phyloP scores from a whole-genome alignment of 2,329 filamentous ascomycete species.

The Exophiala sp. region DNA sequence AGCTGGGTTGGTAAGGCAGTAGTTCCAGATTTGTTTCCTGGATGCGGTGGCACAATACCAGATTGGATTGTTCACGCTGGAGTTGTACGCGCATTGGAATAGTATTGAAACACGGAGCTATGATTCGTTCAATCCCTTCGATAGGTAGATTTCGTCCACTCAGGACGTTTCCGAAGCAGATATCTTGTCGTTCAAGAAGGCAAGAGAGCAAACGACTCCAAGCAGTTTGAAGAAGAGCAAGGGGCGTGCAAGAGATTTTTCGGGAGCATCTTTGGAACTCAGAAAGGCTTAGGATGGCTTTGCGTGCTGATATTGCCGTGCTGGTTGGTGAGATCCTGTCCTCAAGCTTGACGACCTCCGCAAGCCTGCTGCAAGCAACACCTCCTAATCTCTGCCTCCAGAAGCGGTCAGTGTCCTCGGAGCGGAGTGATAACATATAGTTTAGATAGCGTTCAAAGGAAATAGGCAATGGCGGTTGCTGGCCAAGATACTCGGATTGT shows the following conservation, averaged over 20 bases:
- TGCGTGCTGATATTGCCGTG: not conserved
- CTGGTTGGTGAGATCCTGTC: not conserved
- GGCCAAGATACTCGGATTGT: constrained; percentile 50
- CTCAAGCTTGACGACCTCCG: constrained; percentile 6
- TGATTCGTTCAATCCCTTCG: constrained; percentile 61
- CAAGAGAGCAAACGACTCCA: constrained; percentile 63
- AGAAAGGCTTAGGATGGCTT: constrained; percentile 1
- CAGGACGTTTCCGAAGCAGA: constrained; percentile 84
- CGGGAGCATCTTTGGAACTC: constrained; percentile 36
- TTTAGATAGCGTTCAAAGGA: constrained; percentile 60
- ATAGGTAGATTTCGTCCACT: constrained; percentile 66
- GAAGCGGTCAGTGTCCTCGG: constrained; percentile 52
- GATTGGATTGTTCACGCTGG: constrained; percentile 44
- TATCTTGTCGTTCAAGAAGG: constrained; percentile 53
- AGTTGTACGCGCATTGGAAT: constrained; percentile 62
- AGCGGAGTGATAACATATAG: constrained; percentile 49
- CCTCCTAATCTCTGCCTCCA: constrained; percentile 54
- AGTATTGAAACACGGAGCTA: constrained; percentile 93
- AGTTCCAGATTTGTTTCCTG: constrained; percentile 58
- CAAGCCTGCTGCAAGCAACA: constrained; percentile 11
- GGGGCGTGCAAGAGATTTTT: constrained; percentile 53
- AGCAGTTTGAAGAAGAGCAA: constrained; percentile 64
- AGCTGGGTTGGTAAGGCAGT: constrained; percentile 66
- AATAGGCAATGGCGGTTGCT: constrained; percentile 45
- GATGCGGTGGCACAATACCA: constrained; percentile 54